phyloP scores from a whole-genome alignment of 1,139 yeast genomes.

The Lodderomyces margitis region DNA sequence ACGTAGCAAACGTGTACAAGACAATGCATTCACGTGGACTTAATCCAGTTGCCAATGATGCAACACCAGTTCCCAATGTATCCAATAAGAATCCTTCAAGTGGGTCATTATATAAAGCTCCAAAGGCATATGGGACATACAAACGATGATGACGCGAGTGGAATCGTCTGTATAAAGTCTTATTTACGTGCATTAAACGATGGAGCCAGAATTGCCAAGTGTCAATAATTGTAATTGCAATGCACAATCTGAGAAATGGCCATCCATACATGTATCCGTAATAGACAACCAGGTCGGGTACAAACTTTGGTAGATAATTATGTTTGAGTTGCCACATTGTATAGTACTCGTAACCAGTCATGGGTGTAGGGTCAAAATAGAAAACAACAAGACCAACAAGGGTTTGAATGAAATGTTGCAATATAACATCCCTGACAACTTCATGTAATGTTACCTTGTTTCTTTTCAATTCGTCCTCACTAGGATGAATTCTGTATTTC shows the following conservation, averaged over 20 bases:
- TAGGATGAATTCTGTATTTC: conserved; percentile 84
- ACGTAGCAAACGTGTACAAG: conserved; percentile 80
- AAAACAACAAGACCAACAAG: conserved; percentile 58
- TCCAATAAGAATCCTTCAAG: conserved; percentile 91
- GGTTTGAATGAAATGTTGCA: conserved; percentile 84
- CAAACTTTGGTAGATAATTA: conserved; percentile 27
- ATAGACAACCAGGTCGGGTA: conserved; percentile 48
- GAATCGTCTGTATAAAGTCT: conserved; percentile 68
- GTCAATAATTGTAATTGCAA: conserved; percentile 77
- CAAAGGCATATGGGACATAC: conserved; percentile 95
- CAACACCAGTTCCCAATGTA: conserved; percentile 88
- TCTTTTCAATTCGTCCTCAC: conserved; percentile 73
- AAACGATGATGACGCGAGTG: conserved; percentile 94
- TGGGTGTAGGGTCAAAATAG: conserved; percentile 58
- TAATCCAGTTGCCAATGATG: conserved; percentile 60
- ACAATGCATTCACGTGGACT: conserved; percentile 74
- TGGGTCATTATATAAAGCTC: conserved; percentile 92
- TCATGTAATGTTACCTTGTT: conserved; percentile 70
- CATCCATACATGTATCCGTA: conserved; percentile 57
- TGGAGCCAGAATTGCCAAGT: conserved; percentile 95
- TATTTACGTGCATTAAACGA: conserved; percentile 82
- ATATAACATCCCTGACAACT: conserved; percentile 75
- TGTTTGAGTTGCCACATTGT: conserved; percentile 67
- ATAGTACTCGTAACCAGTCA: conserved; percentile 71
- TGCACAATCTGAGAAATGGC: conserved; percentile 51